Evolutionary conservation across 2,329 filamentous ascomycete genomes (phyloP), one percentile per base, ranked within the genome.

Genomic region (Fusarium pseudonygamai): DNA sequence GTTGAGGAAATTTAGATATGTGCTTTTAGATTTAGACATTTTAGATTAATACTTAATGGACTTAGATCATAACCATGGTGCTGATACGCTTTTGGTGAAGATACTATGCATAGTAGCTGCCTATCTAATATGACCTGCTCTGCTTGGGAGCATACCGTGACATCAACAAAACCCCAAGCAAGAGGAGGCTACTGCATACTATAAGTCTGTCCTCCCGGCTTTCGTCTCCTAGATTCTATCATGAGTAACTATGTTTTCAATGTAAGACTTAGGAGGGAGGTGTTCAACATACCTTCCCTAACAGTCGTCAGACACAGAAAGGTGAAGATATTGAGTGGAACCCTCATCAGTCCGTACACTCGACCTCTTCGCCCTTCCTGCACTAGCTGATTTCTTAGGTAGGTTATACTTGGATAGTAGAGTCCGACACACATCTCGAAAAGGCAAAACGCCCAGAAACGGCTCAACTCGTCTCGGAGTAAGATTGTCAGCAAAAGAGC

Each of bases 191-290:
- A 6, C 59, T 57, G 15, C 59, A 61, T 16, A 42, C 14, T 40
- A 57, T 61, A 5, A 61, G 36, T 11, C 37, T 32, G 9, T 61
- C 28, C 49, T 56, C 59, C 4, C 59, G 59, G 6, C 15, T 30
- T 43, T 45, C 47, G 1, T 57, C 49, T 8, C 59, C 59, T 61
- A 15, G 1, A 24, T 4, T 0, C 1, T 37, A 24, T 18, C 0
- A 11, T 60, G 10, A 60, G 36, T 3, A 22, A 20, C 3, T 22
- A 2, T 8, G 10, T 5, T 5, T n/a, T 3, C 5, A 16, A 49
- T 1, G 1, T 5, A 0, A 30, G 28, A 6, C 5, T 9, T 5
- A 11, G 5, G 5, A 14, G 12, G 3, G 7, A 2, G 4, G 1
- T 11, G 1, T 5, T 5, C 9, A 55, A 40, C 49, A 11, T 61